Conservation (phyloP, 495 filamentous ascomycete species). For the Aspergillus bridgeri region DNA sequence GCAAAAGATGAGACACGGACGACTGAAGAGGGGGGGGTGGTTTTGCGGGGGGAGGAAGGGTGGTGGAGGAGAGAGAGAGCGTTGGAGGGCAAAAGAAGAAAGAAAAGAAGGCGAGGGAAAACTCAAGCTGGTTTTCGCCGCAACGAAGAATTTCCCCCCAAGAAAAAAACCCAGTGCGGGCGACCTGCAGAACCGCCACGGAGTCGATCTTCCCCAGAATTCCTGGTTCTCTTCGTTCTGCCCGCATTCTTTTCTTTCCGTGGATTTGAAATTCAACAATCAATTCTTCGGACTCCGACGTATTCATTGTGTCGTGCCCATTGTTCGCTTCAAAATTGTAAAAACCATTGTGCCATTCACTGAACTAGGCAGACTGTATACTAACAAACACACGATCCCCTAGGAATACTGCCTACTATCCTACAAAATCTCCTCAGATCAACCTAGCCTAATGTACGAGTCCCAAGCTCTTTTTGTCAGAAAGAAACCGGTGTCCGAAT, state of each 20-base stretch:
- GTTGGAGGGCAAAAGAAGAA: slow-evolving; percentile 1
- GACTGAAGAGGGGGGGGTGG: slow-evolving; percentile 26
- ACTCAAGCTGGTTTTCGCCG: not conserved
- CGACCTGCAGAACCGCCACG: not conserved
- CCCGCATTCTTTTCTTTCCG: no score
- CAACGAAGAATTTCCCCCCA: no score
- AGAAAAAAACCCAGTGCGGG: not conserved
- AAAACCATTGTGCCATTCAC: no score
- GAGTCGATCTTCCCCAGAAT: not conserved
- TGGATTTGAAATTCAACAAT: no score
- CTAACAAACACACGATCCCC: not conserved
- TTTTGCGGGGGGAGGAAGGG: slow-evolving; percentile 21
- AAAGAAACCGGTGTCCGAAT: not conserved
- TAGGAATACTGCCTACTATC: not conserved
- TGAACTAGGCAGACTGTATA: no score
- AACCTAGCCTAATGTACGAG: not conserved
- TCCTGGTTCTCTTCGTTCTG: no score
- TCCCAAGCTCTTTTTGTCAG: not conserved
- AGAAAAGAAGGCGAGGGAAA: slow-evolving; percentile 1
- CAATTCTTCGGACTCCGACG: no score
- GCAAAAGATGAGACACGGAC: slow-evolving; percentile 40
- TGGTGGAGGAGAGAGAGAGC: slow-evolving; percentile 19
- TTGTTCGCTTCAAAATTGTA: no score
- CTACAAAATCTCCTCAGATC: not conserved
- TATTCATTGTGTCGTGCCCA: no score